Evolutionary conservation across 2,329 filamentous ascomycete species (phyloP).

Genomic region (Fusarium siculi): DNA sequence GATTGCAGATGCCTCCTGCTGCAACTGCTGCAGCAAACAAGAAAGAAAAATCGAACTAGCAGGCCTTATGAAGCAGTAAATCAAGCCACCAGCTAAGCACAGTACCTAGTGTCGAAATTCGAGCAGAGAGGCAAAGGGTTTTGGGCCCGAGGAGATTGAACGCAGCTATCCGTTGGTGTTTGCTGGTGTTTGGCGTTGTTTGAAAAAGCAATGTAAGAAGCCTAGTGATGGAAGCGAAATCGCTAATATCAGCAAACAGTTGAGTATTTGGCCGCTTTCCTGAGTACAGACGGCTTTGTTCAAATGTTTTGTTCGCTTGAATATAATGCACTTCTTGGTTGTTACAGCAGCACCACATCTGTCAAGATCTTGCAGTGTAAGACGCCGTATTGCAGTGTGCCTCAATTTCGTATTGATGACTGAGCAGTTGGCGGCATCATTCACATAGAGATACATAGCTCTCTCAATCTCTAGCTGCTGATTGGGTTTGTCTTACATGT

Average conservation of each 20-base stretch:
- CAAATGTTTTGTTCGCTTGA: not conserved
- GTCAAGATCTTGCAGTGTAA: not conserved
- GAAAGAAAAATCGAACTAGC: not conserved
- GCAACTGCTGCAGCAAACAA: not conserved
- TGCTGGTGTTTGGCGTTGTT: constrained; percentile 4
- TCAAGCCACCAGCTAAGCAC: not conserved
- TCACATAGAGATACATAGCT: no score
- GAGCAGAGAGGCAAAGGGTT: no score
- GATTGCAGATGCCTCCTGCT: not conserved
- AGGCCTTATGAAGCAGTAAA: not conserved
- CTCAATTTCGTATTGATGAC: not conserved
- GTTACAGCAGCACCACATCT: not conserved
- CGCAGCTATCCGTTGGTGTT: constrained; percentile 8
- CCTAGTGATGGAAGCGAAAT: not conserved
- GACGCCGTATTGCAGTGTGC: not conserved
- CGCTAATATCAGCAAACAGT: not conserved
- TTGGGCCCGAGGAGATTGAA: not conserved
- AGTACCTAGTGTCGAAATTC: not conserved
- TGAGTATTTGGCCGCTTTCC: no score
- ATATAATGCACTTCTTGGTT: no score
- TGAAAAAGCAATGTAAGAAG: not conserved
- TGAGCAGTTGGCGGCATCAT: not conserved
- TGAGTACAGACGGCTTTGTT: not conserved
- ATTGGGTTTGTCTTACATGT: not conserved
- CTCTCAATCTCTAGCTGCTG: not conserved